A percentile compares a stretch with the other conserved stretches of the same genome.
phyloP scores from a whole-genome alignment of 208 protist species.

The Zelonia costaricensis region DNA sequence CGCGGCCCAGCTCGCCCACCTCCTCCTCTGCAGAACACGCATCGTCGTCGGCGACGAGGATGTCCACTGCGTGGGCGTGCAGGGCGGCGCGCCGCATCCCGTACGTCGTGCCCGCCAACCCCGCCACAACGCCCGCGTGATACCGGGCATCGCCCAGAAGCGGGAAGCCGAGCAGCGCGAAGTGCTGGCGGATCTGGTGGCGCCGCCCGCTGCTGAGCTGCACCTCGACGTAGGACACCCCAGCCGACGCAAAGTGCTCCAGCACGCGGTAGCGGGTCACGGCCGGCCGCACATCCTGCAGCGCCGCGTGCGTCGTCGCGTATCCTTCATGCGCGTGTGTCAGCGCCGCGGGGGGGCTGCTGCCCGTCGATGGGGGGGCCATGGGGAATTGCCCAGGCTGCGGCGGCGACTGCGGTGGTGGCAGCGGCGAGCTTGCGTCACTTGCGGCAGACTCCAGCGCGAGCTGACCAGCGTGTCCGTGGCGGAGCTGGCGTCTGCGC shows the following conservation, averaged over 20 bases:
- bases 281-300: constrained; percentile 48
- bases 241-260: constrained; percentile 49
- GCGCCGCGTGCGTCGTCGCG: constrained; percentile 10
- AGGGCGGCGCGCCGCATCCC: constrained; percentile 14
- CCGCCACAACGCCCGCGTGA: constrained; percentile 23
- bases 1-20: constrained; percentile 12
- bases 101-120: constrained; percentile 1
- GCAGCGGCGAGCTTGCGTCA: too few relatives aligned
- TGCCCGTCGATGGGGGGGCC: too few relatives aligned
- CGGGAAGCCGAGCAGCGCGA: constrained; percentile 62
- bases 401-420: too few relatives aligned
- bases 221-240: constrained; percentile 70
- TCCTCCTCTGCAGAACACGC: not conserved
- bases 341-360: not conserved
- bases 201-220: constrained; percentile 58
- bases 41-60: constrained; percentile 26
- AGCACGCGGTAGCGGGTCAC: constrained; percentile 67
- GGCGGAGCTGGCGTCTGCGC: not conserved
- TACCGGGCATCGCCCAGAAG: constrained; percentile 72
- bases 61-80: constrained; percentile 34
- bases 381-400: not conserved
- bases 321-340: constrained; percentile 6
- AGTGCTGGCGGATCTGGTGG: constrained; percentile 88
- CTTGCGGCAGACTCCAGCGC: too few relatives aligned
- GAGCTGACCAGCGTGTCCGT: not conserved